Evolutionary conservation across 2,329 filamentous ascomycete genomes (phyloP).

Genomic region (Dothideomycetes sp.): DNA sequence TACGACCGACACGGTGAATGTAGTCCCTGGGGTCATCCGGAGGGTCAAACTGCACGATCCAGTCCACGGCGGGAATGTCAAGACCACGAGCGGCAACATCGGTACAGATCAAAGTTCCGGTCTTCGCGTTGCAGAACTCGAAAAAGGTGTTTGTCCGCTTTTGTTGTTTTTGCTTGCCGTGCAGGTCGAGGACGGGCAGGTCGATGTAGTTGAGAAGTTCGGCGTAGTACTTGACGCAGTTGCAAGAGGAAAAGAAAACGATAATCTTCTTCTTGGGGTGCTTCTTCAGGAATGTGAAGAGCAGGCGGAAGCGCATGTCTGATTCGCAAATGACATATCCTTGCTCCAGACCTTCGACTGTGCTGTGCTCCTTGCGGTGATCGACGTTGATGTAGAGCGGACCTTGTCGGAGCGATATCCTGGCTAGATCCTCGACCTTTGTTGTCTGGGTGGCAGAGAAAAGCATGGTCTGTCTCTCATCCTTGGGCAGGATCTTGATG

Average conservation of each 20-base stretch:
- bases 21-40: slow-evolving; percentile 53
- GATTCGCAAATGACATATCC: slow-evolving; percentile 91
- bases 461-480: slow-evolving; percentile 89
- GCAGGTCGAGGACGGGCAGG: slow-evolving; percentile 72
- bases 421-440: slow-evolving; percentile 91
- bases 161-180: slow-evolving; percentile 97
- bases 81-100: slow-evolving; percentile 92
- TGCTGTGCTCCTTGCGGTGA: slow-evolving; percentile 76
- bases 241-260: slow-evolving; percentile 74
- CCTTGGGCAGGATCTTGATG: slow-evolving; percentile 80
- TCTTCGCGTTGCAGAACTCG: slow-evolving; percentile 78
- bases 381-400: slow-evolving; percentile 97
- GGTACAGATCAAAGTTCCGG: slow-evolving; percentile 86
- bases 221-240: slow-evolving; percentile 89
- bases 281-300: slow-evolving; percentile 89
- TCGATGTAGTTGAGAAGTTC: slow-evolving; percentile 98
- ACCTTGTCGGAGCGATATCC: slow-evolving; percentile 82
- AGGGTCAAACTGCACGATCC: slow-evolving; percentile 92
- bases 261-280: slow-evolving; percentile 96
- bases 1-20: slow-evolving; percentile 92
- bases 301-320: slow-evolving; percentile 83
- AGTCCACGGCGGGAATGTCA: slow-evolving; percentile 92
- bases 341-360: slow-evolving; percentile 87
- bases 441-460: slow-evolving; percentile 98
- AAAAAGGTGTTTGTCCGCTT: slow-evolving; percentile 99